Conservation (phyloP, 306 rosid species). For the Vicia villosa region DNA sequence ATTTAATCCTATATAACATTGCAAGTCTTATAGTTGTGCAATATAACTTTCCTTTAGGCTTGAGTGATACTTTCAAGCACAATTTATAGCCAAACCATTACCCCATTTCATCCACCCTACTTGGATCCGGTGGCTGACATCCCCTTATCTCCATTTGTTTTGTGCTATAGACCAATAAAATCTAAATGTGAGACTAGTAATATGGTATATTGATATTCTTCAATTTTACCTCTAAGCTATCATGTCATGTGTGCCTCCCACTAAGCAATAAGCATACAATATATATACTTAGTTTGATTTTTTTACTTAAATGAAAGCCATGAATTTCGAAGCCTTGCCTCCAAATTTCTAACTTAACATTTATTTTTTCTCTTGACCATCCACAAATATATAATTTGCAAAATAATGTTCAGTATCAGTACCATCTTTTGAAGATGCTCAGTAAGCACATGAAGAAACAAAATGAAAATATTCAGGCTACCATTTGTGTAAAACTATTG, state of each 20-base stretch:
- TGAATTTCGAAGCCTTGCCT: not conserved
- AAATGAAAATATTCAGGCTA: not conserved
- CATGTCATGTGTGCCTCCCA: not conserved
- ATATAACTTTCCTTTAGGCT: not conserved
- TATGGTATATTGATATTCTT: not conserved
- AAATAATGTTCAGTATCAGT: not conserved
- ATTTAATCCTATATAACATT: not conserved
- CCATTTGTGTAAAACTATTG: not conserved
- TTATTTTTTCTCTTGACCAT: not conserved
- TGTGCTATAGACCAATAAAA: too few species aligned
- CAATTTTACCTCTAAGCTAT: not conserved
- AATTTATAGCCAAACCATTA: too few species aligned
- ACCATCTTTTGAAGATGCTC: not conserved
- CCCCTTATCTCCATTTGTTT: too few species aligned
- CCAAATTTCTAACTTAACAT: not conserved
- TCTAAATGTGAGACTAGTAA: too few species aligned
- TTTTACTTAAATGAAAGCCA: not conserved
- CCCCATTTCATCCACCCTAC: too few species aligned
- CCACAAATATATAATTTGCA: not conserved
- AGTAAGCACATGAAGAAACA: not conserved
- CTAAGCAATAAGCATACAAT: not conserved
- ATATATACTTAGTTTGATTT: not conserved
- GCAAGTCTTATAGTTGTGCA: not conserved
- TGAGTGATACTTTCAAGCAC: not conserved
- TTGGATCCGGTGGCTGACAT: too few species aligned